These are phyloP conservation scores for Penicillium sclerotiorum DNA, from an alignment of 2,329 filamentous ascomycete species.

Conservation along the genomic window DNA sequence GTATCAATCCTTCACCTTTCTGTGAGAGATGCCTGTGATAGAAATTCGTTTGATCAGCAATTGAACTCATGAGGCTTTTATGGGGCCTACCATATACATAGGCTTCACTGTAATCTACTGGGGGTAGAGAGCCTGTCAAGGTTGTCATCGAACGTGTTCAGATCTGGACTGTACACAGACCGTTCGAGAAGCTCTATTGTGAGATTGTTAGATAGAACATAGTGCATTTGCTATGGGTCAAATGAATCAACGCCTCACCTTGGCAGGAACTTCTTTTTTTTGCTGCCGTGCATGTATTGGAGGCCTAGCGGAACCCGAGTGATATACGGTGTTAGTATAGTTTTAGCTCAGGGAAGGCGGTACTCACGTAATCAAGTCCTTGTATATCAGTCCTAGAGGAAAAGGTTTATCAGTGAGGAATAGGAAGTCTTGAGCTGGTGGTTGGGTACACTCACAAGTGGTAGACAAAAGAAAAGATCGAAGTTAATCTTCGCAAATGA, in stretches of 20 bases:
- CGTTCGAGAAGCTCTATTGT: background rate
- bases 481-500: too few relatives aligned
- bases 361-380: too few relatives aligned
- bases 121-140: background rate
- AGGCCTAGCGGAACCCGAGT: background rate
- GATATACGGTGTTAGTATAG: background rate
- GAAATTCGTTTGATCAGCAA: background rate
- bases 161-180: background rate
- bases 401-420: background rate
- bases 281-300: background rate
- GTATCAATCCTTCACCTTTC: background rate
- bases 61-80: background rate
- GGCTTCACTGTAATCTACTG: background rate
- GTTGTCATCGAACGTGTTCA: background rate
- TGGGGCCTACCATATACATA: background rate
- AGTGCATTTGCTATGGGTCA: background rate
- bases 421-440: background rate
- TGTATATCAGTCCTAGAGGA: too few relatives aligned
- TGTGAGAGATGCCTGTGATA: background rate
- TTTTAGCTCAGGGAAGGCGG: too few relatives aligned
- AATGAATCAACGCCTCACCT: background rate
- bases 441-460: background rate
- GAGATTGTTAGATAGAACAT: background rate
- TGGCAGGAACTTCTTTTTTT: too few relatives aligned
- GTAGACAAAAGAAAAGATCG: background rate